Base-by-base conservation (phyloP, 305 asterid species). In the Lippia alba region DNA sequence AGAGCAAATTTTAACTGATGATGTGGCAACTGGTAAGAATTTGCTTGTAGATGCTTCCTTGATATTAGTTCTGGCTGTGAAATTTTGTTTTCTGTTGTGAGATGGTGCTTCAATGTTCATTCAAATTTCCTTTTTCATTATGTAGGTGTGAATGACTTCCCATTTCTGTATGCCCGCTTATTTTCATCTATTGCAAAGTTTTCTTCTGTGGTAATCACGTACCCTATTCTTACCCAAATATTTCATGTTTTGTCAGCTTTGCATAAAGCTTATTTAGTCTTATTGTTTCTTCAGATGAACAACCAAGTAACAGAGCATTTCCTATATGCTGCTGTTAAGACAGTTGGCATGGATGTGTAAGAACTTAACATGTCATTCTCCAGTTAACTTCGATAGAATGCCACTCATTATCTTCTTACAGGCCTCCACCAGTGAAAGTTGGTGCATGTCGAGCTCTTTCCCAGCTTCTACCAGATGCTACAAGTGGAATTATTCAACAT, bases 381-480 rank as follows among this genome's bases (percentile, higher is more conserved):
- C 56, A 3, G 63, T 60, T 61, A 20, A 44, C 71, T 79, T 55
- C 51, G 41, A 7, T 46, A 33, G 50, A 59, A 69, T 48, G 19
- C 54, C 18, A 70, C 72, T 49, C 4, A 18, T 40, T 66, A 14
- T 56, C 76, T 76, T 68, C 74, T 74, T 76, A 67, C 81, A 94
- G 99, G 70, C 90, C 91, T 63, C 96, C 97, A 66, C 90, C 97
- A 70, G 99, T 90, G 72, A 94, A 90, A 83, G 97, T 91, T 70
- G 97, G 99, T 76, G 95, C 96, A 61, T 94, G 99, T 80, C 89
- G 89, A 72, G 97, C 97, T 71, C 91, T 94, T 66, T 84, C 96
- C 41, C 91, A 87, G 75, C 97, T 94, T 77, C 85, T 94, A 69
- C 91, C 96, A 72, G 90, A 86, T 82, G 81, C 91, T 55, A 81